Conservation (phyloP, 495 filamentous ascomycete species). For the Penicillium turbatum region DNA sequence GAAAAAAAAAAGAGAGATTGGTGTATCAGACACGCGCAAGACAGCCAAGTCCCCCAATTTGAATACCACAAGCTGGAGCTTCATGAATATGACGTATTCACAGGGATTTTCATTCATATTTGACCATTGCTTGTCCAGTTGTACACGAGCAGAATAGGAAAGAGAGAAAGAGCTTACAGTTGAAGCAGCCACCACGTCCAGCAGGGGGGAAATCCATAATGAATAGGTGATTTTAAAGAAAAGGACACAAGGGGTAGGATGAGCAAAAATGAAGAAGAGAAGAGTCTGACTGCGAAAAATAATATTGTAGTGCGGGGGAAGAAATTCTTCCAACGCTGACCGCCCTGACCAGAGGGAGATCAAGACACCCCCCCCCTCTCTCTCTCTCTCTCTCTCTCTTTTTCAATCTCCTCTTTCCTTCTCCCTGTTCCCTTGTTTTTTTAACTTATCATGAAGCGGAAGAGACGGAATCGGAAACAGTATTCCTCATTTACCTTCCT, state of each 20-base stretch:
- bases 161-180: constrained; percentile 56
- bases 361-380: not conserved
- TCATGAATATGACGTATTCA: constrained; percentile 2
- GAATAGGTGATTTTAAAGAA: constrained; percentile 3
- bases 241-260: constrained; percentile 7
- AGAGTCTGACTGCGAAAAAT: constrained; percentile 23
- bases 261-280: constrained; percentile 15
- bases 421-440: not conserved
- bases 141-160: constrained; percentile 10
- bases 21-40: not conserved
- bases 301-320: constrained; percentile 39
- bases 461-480: too few relatives aligned
- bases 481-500: too few relatives aligned
- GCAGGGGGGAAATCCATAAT: constrained; percentile 49
- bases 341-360: not conserved
- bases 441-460: too few relatives aligned
- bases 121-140: constrained; percentile 9
- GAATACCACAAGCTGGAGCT: constrained; percentile 10
- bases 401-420: not conserved
- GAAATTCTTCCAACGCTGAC: constrained; percentile 28
- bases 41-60: not conserved
- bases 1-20: constrained; percentile 5
- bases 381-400: not conserved
- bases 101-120: not conserved
- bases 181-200: constrained; percentile 69